Evolutionary conservation across 331 rosid genomes (phyloP).

Genomic region (Telfairia occidentalis): DNA sequence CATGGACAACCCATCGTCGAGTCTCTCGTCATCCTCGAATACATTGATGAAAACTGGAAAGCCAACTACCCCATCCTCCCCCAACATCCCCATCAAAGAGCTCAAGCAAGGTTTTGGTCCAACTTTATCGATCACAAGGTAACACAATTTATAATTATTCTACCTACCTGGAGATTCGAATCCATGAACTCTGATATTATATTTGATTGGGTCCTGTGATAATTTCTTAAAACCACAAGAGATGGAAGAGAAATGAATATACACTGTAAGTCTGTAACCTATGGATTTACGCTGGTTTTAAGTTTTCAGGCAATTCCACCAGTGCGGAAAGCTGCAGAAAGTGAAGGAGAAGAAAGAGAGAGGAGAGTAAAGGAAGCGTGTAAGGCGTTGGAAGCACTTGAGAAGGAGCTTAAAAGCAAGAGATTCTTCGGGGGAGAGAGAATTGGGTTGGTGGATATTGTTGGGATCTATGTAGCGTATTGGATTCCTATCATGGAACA

Average conservation of each 20-base stretch:
- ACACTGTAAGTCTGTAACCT: no score
- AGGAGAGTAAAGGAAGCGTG: slow-evolving; percentile 26
- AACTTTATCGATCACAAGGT: slow-evolving; percentile 24
- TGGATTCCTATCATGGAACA: not conserved
- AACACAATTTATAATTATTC: no score
- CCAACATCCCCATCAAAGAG: slow-evolving; percentile 21
- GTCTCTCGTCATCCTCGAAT: slow-evolving; percentile 45
- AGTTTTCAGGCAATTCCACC: slow-evolving; percentile 20
- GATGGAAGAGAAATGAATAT: no score
- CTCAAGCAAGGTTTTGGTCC: slow-evolving; percentile 43
- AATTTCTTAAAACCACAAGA: no score
- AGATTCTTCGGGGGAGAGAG: slow-evolving; percentile 46
- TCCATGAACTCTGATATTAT: no score
- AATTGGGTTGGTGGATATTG: not conserved
- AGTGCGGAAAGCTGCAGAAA: slow-evolving; percentile 16
- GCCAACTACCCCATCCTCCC: slow-evolving; percentile 37
- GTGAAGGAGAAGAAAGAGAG: slow-evolving; percentile 19
- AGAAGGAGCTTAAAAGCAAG: slow-evolving; percentile 34
- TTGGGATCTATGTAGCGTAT: not conserved
- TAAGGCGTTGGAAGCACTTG: slow-evolving; percentile 25
- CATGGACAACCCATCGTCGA: slow-evolving; percentile 32
- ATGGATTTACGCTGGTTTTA: no score
- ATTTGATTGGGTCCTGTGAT: no score
- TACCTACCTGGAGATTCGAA: no score
- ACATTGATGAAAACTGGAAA: slow-evolving; percentile 34